Percentiles rank a stretch among this genome's conserved stretches.
phyloP scores from a whole-genome alignment of 768 basidiomycete species.

The Tulasnella sp. region DNA sequence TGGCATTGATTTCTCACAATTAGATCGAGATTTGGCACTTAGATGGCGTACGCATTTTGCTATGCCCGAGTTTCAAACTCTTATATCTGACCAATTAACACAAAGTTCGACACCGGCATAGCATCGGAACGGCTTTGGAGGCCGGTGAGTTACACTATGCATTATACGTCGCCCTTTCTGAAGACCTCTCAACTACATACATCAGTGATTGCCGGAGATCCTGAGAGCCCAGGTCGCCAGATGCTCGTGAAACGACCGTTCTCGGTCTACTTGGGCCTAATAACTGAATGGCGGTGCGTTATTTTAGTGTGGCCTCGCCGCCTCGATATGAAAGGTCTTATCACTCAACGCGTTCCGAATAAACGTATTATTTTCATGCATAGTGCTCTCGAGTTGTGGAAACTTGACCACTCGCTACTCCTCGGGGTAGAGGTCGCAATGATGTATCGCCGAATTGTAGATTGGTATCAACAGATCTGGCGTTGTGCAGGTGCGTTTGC shows the following conservation, averaged over 20 bases:
- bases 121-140: neutral
- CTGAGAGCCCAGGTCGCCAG: neutral
- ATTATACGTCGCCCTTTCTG: neutral
- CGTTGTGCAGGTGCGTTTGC: neutral
- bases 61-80: neutral
- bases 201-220: neutral
- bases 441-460: neutral
- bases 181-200: neutral
- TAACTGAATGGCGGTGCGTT: neutral
- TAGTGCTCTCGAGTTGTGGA: neutral
- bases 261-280: neutral
- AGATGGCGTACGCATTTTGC: neutral
- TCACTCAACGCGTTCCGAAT: too few species aligned
- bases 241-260: neutral
- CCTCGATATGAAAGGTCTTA: too few species aligned
- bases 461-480: neutral
- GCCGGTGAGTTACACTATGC: neutral
- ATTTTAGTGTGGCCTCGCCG: neutral
- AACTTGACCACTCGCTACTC: neutral
- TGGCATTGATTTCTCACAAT: slow-evolving; percentile 2
- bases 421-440: neutral
- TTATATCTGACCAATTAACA: neutral
- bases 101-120: neutral
- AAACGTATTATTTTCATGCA: too few species aligned
- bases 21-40: slow-evolving; percentile 6